Percentiles rank a stretch among this genome's conserved stretches.
Conservation (phyloP, 768 basidiomycete genomes). For the Lactarius sp. region DNA sequence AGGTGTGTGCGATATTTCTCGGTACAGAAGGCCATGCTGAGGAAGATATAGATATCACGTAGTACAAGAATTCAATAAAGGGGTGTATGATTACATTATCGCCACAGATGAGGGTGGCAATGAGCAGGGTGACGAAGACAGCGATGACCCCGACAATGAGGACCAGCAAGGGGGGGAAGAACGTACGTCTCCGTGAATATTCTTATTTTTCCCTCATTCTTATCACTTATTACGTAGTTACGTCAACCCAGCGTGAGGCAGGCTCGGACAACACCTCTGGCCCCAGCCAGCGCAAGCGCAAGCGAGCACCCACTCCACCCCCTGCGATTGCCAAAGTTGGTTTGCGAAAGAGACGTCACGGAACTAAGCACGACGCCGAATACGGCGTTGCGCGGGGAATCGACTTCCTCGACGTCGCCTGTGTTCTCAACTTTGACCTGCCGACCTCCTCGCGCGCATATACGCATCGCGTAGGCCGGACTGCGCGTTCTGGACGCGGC, state of each 20-base stretch:
- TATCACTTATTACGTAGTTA: constrained; percentile 39
- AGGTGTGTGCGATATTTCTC: constrained; percentile 41
- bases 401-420: constrained; percentile 95
- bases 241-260: constrained; percentile 47
- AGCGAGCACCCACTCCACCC: constrained; percentile 43
- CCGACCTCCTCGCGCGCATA: constrained; percentile 83
- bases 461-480: constrained; percentile 93
- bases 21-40: constrained; percentile 10
- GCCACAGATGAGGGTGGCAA: constrained; percentile 87
- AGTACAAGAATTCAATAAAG: constrained; percentile 98
- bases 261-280: not conserved
- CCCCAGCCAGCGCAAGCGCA: constrained; percentile 47
- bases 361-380: constrained; percentile 54
- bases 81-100: constrained; percentile 97
- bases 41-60: constrained; percentile 69
- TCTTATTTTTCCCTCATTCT: not conserved
- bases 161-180: constrained; percentile 38
- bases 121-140: constrained; percentile 47
- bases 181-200: constrained; percentile 30
- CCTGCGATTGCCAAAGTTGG: constrained; percentile 35
- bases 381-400: constrained; percentile 95
- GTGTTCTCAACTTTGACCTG: constrained; percentile 98
- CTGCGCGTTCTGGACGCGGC: constrained; percentile 90
- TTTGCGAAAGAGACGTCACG: constrained; percentile 45
- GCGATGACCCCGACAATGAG: constrained; percentile 40